Evolutionary conservation across 805 yeast species (phyloP).

Genomic region (Ascoidea asiatica): DNA sequence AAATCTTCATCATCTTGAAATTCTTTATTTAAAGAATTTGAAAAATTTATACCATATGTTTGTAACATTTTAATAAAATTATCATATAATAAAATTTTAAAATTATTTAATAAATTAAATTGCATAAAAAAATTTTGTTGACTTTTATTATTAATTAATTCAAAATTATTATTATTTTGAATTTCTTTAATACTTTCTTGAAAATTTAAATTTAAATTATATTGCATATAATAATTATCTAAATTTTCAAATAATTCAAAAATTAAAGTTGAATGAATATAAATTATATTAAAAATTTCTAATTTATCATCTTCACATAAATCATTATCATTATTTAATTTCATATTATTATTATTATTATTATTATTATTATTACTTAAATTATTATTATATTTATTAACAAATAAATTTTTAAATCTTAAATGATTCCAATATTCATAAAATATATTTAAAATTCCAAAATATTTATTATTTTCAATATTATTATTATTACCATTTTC

Average conservation of each 20-base stretch:
- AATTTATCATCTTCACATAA: neutral
- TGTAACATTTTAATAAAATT: neutral
- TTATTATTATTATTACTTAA: neutral
- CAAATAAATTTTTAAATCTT: neutral
- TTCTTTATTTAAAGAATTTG: no score
- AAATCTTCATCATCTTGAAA: no score
- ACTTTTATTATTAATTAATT: neutral
- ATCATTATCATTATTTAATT: no score
- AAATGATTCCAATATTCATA: constrained; percentile 4
- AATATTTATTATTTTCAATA: constrained; percentile 5
- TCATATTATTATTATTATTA: neutral
- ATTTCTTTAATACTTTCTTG: constrained; percentile 1
- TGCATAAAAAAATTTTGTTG: constrained; percentile 4
- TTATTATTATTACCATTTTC: constrained; percentile 2
- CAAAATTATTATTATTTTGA: neutral
- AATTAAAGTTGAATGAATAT: neutral
- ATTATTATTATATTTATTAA: neutral
- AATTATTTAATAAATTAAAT: constrained; percentile 2
- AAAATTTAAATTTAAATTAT: constrained; percentile 4
- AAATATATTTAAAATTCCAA: constrained; percentile 6
- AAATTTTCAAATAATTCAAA: constrained; percentile 5
- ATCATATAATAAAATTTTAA: constrained; percentile 1
- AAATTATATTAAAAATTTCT: neutral
- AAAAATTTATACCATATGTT: no score
- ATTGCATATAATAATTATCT: constrained; percentile 8